Percentiles rank a stretch among this genome's conserved stretches.
Conservation (phyloP, 495 filamentous ascomycete species). For the Penicillium angulare region DNA sequence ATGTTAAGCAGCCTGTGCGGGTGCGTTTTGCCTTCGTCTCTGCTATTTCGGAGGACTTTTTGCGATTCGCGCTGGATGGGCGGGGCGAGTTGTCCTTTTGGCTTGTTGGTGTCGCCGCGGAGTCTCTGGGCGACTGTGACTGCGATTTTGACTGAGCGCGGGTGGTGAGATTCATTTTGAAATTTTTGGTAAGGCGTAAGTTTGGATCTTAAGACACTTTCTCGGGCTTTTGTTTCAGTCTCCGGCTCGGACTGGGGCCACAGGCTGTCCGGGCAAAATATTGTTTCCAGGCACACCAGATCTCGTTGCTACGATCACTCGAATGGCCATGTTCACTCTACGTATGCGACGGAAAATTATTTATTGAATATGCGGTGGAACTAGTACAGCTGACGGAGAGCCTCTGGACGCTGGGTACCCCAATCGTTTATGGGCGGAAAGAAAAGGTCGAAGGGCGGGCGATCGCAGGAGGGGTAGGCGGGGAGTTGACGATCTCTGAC, state of each 20-base stretch:
- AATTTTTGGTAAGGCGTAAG: not conserved
- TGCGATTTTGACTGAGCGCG: slow-evolving; percentile 12
- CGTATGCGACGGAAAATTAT: not conserved
- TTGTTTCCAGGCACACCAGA: slow-evolving; percentile 15
- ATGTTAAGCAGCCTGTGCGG: slow-evolving; percentile 76
- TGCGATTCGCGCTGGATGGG: slow-evolving; percentile 16
- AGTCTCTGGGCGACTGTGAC: slow-evolving; percentile 8
- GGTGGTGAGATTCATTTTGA: slow-evolving; percentile 23
- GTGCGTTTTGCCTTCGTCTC: slow-evolving; percentile 63
- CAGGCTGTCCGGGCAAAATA: slow-evolving; percentile 6
- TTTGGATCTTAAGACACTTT: not conserved
- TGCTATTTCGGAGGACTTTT: slow-evolving; percentile 22
- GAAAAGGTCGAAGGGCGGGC: not conserved
- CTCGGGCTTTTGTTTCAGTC: slow-evolving; percentile 10
- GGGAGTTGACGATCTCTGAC: not conserved
- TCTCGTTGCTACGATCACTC: slow-evolving; percentile 13
- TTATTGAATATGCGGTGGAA: not conserved
- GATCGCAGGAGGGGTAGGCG: slow-evolving; percentile 3
- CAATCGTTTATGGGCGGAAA: not conserved
- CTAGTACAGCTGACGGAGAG: not conserved
- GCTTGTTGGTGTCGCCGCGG: slow-evolving; percentile 16
- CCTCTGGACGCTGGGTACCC: too few relatives aligned
- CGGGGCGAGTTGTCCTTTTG: slow-evolving; percentile 23
- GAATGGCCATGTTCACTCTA: slow-evolving; percentile 28
- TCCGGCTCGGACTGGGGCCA: slow-evolving; percentile 17